Evolutionary conservation across 768 basidiomycete species (phyloP).

Genomic region (Auricularia heimuer): DNA sequence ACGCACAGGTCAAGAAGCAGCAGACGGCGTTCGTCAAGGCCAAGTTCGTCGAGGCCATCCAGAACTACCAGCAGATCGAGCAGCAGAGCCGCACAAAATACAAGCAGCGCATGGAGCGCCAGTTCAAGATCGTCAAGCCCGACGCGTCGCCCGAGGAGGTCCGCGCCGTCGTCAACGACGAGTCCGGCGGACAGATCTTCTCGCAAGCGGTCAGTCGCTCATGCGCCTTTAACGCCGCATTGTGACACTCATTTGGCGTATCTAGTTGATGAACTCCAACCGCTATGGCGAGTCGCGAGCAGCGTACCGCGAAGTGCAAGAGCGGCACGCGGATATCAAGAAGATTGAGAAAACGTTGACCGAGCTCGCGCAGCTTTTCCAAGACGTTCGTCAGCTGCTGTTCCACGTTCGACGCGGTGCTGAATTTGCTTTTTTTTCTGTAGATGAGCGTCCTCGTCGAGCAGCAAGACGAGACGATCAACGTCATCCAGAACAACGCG

Average conservation of each 20-base stretch:
- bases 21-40: slow-evolving; percentile 41
- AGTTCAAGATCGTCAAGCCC: slow-evolving; percentile 21
- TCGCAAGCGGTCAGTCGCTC: slow-evolving; percentile 48
- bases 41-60: slow-evolving; percentile 19
- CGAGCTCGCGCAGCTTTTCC: slow-evolving; percentile 73
- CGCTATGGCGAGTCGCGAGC: slow-evolving; percentile 33
- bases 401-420: slow-evolving; percentile 5
- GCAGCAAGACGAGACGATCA: slow-evolving; percentile 71
- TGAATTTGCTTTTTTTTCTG: neutral
- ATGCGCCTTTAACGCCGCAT: too few relatives aligned
- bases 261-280: slow-evolving; percentile 44
- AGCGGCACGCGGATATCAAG: slow-evolving; percentile 38
- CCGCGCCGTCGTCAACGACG: slow-evolving; percentile 58
- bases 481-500: slow-evolving; percentile 53
- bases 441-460: slow-evolving; percentile 73
- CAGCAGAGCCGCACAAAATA: slow-evolving; percentile 13
- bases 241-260: slow-evolving; percentile 18
- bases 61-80: slow-evolving; percentile 19
- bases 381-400: slow-evolving; percentile 45
- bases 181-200: slow-evolving; percentile 66
- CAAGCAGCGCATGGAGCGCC: slow-evolving; percentile 16
- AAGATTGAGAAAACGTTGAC: slow-evolving; percentile 39
- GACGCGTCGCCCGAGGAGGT: slow-evolving; percentile 79
- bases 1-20: slow-evolving; percentile 58
- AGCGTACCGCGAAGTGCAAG: slow-evolving; percentile 38